These are phyloP conservation scores for Fusarium setosum DNA, from an alignment of 2,329 filamentous ascomycete species.

Conservation along the genomic window DNA sequence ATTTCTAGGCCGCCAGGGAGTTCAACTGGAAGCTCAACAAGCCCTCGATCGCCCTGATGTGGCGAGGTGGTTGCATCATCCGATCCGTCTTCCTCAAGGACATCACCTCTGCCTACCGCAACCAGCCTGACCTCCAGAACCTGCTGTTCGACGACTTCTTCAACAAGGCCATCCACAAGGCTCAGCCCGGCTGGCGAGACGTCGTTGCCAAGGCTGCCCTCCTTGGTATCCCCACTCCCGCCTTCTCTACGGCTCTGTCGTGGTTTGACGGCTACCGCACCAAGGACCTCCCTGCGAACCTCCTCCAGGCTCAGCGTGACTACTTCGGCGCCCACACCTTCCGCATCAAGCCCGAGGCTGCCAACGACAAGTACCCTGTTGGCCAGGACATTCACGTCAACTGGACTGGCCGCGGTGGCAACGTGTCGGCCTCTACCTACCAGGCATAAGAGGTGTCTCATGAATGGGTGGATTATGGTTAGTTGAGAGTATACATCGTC, in stretches of 20 bases:
- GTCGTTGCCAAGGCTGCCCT: constrained; percentile 92
- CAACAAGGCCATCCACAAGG: constrained; percentile 98
- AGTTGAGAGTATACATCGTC: constrained; percentile 35
- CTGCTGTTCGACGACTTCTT: constrained; percentile 99
- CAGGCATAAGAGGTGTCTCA: constrained; percentile 75
- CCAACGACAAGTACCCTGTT: constrained; percentile 82
- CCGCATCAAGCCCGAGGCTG: constrained; percentile 84
- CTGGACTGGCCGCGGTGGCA: constrained; percentile 98
- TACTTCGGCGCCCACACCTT: constrained; percentile 98
- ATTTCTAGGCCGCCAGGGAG: constrained; percentile 84
- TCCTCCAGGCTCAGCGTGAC: constrained; percentile 98
- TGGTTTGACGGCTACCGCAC: constrained; percentile 99
- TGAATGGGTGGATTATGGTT: constrained; percentile 25
- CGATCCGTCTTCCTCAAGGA: constrained; percentile 99
- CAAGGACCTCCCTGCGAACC: constrained; percentile 96
- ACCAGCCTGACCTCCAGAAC: constrained; percentile 95
- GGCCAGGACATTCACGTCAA: constrained; percentile 97
- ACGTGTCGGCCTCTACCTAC: constrained; percentile 97
- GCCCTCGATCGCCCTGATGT: constrained; percentile 99
- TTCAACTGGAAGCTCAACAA: constrained; percentile 99
- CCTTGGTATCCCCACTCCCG: constrained; percentile 94
- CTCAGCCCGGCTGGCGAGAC: constrained; percentile 92
- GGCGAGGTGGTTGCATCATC: constrained; percentile 99
- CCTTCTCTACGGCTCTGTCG: constrained; percentile 95
- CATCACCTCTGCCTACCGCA: constrained; percentile 97